A percentile compares a stretch with the other conserved stretches of the same genome.
phyloP scores from a whole-genome alignment of 768 basidiomycete genomes.

The Tremella mesenterica region DNA sequence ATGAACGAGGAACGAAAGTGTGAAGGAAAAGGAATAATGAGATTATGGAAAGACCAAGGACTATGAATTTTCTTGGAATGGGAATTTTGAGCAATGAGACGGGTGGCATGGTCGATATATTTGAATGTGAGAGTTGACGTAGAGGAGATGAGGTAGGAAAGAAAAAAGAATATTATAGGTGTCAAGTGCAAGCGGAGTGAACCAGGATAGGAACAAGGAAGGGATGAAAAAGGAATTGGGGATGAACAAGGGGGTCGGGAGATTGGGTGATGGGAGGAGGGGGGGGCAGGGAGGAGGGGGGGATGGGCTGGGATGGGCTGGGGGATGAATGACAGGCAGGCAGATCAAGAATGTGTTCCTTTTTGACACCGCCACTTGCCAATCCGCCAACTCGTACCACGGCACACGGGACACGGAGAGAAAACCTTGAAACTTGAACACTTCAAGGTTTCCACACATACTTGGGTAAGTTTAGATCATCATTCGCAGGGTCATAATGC shows the following conservation, averaged over 20 bases:
- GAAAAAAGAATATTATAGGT: background rate
- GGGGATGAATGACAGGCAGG: background rate
- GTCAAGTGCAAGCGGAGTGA: too few relatives aligned
- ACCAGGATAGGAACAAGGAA: background rate
- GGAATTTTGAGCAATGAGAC: conserved; percentile 22
- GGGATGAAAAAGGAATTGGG: background rate
- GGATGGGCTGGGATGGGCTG: background rate
- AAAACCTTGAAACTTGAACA: too few relatives aligned
- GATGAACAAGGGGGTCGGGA: too few relatives aligned
- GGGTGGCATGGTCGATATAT: conserved; percentile 8
- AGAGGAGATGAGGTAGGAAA: background rate
- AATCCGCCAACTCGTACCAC: too few relatives aligned
- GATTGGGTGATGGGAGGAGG: background rate
- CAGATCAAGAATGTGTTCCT: too few relatives aligned
- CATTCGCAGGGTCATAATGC: too few relatives aligned
- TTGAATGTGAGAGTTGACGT: background rate
- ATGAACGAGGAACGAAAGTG: conserved; percentile 30
- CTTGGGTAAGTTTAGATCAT: too few relatives aligned
- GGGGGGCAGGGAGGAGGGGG: background rate
- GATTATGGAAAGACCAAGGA: conserved; percentile 24
- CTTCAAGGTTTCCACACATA: too few relatives aligned
- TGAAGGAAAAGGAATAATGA: conserved; percentile 35
- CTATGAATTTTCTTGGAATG: conserved; percentile 35
- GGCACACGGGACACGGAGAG: too few relatives aligned
- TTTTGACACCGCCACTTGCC: too few relatives aligned